phyloP scores from a whole-genome alignment of 2,329 filamentous ascomycete genomes.

The Aspergillus neotritici region DNA sequence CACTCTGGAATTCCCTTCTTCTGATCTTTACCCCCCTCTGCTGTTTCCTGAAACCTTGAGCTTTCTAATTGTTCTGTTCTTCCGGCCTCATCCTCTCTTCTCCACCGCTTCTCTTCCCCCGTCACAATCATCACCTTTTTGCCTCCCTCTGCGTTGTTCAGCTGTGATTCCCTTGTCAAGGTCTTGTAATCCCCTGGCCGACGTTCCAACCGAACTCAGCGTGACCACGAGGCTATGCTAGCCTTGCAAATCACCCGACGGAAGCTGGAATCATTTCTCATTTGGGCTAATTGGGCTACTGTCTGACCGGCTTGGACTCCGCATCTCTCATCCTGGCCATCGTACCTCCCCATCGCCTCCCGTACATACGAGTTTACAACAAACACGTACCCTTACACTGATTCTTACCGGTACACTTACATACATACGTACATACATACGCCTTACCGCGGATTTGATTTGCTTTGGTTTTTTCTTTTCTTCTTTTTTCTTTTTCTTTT shows the following conservation, averaged over 20 bases:
- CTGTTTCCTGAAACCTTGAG: neutral
- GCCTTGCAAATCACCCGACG: constrained; percentile 29
- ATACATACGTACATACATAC: constrained; percentile 1
- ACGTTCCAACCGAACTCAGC: constrained; percentile 12
- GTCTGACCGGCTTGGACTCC: constrained; percentile 19
- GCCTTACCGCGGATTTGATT: no score
- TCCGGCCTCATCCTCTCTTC: neutral
- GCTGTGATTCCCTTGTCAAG: neutral
- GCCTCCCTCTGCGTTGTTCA: constrained; percentile 1
- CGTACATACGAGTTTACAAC: neutral
- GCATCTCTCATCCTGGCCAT: constrained; percentile 22
- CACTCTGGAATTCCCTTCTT: neutral
- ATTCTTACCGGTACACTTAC: constrained; percentile 6
- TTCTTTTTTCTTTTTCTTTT: no score
- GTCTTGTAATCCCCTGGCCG: neutral
- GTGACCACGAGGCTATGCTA: constrained; percentile 30
- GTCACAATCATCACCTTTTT: neutral
- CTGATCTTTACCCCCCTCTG: neutral
- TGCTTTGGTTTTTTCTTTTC: no score
- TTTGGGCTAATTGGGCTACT: constrained; percentile 23
- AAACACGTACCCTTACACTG: constrained; percentile 3
- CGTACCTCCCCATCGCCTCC: constrained; percentile 10
- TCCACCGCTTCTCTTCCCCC: neutral
- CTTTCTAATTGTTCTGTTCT: neutral
- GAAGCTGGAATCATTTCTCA: constrained; percentile 22